A percentile compares a stretch with the other conserved stretches of the same genome.
These are phyloP conservation scores for Meripilus lineatus DNA, from an alignment of 1,284 basidiomycete species.

Conservation along the genomic window DNA sequence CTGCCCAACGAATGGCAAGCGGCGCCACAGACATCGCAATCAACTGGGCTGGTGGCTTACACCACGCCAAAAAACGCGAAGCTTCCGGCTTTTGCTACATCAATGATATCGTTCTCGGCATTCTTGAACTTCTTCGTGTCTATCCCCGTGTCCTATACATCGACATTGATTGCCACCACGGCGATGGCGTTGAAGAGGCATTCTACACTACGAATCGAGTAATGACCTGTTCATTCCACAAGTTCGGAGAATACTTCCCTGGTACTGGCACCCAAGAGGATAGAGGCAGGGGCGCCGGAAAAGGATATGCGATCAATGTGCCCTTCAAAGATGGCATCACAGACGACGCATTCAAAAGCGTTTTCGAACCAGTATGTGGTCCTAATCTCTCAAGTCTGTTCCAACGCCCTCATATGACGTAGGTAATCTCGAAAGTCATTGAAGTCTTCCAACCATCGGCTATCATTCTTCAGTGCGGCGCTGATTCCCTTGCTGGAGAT, in stretches of 20 bases:
- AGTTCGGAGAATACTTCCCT: constrained; percentile 97
- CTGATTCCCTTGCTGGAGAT: constrained; percentile 93
- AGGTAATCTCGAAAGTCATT: constrained; percentile 86
- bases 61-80: constrained; percentile 97
- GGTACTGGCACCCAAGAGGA: constrained; percentile 90
- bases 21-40: constrained; percentile 90
- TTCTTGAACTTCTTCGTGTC: constrained; percentile 80
- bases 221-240: constrained; percentile 96
- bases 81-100: constrained; percentile 97
- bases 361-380: constrained; percentile 82
- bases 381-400: no score
- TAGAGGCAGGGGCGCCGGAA: constrained; percentile 81
- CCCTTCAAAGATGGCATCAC: constrained; percentile 93
- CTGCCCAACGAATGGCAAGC: constrained; percentile 76
- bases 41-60: constrained; percentile 97
- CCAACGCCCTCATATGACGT: not conserved
- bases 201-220: constrained; percentile 98
- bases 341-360: constrained; percentile 75
- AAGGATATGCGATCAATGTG: constrained; percentile 90
- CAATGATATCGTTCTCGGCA: constrained; percentile 92
- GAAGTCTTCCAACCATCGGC: constrained; percentile 89
- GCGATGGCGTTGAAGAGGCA: constrained; percentile 98
- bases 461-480: constrained; percentile 93
- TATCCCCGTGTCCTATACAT: constrained; percentile 92
- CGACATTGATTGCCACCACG: constrained; percentile 98